These are phyloP conservation scores for Botryotinia convoluta DNA, from an alignment of 2,329 filamentous ascomycete species.

Conservation along the genomic window DNA sequence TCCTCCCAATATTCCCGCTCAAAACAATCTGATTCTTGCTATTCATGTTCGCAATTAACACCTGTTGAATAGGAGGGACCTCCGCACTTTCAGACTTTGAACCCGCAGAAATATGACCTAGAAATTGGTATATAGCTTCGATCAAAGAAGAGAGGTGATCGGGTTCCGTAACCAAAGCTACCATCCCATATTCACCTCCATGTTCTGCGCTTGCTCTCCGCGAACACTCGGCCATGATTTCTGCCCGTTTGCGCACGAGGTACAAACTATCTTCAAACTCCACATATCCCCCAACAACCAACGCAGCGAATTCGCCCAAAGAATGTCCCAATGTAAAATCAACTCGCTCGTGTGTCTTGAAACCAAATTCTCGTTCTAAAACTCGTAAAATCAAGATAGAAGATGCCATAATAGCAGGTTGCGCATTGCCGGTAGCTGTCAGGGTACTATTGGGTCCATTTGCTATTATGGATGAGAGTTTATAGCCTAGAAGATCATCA, in stretches of 20 bases:
- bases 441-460: constrained; percentile 74
- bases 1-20: constrained; percentile 79
- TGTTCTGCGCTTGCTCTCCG: constrained; percentile 60
- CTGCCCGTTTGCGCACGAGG: constrained; percentile 73
- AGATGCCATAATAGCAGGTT: constrained; percentile 95
- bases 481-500: constrained; percentile 71
- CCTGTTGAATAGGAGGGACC: constrained; percentile 76
- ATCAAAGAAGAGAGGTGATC: constrained; percentile 69
- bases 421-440: constrained; percentile 81
- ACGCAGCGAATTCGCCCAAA: constrained; percentile 86
- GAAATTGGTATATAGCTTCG: constrained; percentile 73
- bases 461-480: constrained; percentile 74
- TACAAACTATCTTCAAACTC: constrained; percentile 73
- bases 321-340: constrained; percentile 89
- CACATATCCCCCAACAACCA: constrained; percentile 81
- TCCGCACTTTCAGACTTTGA: constrained; percentile 65
- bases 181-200: constrained; percentile 89
- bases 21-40: constrained; percentile 95
- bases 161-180: constrained; percentile 85
- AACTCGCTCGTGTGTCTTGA: constrained; percentile 65
- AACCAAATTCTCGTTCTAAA: constrained; percentile 80
- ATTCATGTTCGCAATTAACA: constrained; percentile 91
- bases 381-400: constrained; percentile 86
- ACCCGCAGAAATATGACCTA: constrained; percentile 65
- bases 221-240: constrained; percentile 79